Evolutionary conservation across 306 rosid species (phyloP).

Genomic region (Pyrus betulifolia): DNA sequence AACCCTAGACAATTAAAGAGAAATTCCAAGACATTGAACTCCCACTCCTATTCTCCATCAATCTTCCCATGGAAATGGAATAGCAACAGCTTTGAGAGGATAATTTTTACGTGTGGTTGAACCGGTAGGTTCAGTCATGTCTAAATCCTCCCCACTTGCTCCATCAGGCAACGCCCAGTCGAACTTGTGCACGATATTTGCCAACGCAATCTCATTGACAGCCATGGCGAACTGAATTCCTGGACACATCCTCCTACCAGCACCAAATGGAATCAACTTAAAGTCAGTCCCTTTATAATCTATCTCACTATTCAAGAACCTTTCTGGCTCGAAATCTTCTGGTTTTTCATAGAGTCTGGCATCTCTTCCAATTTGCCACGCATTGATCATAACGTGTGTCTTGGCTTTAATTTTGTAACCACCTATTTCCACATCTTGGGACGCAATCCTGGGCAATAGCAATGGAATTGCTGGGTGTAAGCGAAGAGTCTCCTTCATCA

Average conservation of each 20-base stretch:
- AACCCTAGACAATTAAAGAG: no score
- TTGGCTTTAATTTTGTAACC: background rate
- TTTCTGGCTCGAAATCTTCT: background rate
- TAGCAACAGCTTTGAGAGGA: conserved; percentile 28
- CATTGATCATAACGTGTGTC: background rate
- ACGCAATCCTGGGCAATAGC: background rate
- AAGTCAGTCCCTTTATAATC: conserved; percentile 30
- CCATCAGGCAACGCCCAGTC: conserved; percentile 22
- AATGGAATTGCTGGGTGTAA: conserved; percentile 9
- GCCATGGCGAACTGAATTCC: conserved; percentile 26
- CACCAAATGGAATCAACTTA: conserved; percentile 35
- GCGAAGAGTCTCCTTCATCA: conserved; percentile 23
- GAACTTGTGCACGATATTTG: conserved; percentile 17
- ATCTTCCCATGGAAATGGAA: background rate
- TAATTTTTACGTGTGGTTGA: conserved; percentile 13
- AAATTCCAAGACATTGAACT: no score
- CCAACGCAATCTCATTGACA: conserved; percentile 16
- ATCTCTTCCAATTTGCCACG: conserved; percentile 3
- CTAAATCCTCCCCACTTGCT: conserved; percentile 4
- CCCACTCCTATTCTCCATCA: no score
- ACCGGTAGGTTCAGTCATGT: conserved; percentile 29
- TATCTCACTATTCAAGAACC: background rate
- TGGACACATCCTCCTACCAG: conserved; percentile 17
- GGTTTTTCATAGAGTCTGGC: background rate
- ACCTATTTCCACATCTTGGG: background rate